Evolutionary conservation across 495 filamentous ascomycete species (phyloP).

Genomic region (Monascus purpureus): DNA sequence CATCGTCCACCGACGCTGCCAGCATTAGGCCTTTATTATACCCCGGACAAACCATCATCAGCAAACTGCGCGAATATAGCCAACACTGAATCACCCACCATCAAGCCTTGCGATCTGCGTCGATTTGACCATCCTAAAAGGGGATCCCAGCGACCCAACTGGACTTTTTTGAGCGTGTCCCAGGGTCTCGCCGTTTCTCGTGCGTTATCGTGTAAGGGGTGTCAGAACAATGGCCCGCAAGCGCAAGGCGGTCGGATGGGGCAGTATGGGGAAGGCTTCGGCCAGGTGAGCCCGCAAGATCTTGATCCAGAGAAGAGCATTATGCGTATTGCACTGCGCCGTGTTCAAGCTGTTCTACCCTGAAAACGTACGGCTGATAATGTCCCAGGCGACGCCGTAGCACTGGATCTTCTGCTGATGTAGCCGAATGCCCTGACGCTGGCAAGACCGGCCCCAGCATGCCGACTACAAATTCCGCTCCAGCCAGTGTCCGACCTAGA

Average conservation of each 20-base stretch:
- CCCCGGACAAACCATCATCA: slow-evolving; percentile 12
- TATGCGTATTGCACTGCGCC: too few relatives aligned
- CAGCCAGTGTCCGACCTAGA: slow-evolving; percentile 11
- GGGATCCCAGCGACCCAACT: not conserved
- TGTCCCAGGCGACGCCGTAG: slow-evolving; percentile 11
- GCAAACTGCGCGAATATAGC: slow-evolving; percentile 4
- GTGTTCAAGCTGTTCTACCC: too few relatives aligned
- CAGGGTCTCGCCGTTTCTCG: too few relatives aligned
- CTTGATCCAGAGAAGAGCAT: too few relatives aligned
- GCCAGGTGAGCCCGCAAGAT: slow-evolving; percentile 13
- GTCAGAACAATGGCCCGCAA: slow-evolving; percentile 19
- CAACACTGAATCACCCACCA: slow-evolving; percentile 38
- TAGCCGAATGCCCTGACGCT: slow-evolving; percentile 7
- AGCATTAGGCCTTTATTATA: slow-evolving; percentile 65
- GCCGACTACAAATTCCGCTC: slow-evolving; percentile 6
- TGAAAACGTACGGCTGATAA: too few relatives aligned
- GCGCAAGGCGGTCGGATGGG: slow-evolving; percentile 20
- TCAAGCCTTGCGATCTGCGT: slow-evolving; percentile 91
- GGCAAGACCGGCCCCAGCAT: slow-evolving; percentile 10
- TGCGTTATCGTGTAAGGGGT: slow-evolving; percentile 1
- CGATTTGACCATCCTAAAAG: slow-evolving; percentile 69
- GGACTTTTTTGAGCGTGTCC: too few relatives aligned
- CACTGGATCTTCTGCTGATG: slow-evolving; percentile 9
- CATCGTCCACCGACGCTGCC: slow-evolving; percentile 88
- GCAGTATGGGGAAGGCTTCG: slow-evolving; percentile 14